Base-by-base conservation (phyloP, 208 protist species). In the Trypanosoma rangeli region DNA sequence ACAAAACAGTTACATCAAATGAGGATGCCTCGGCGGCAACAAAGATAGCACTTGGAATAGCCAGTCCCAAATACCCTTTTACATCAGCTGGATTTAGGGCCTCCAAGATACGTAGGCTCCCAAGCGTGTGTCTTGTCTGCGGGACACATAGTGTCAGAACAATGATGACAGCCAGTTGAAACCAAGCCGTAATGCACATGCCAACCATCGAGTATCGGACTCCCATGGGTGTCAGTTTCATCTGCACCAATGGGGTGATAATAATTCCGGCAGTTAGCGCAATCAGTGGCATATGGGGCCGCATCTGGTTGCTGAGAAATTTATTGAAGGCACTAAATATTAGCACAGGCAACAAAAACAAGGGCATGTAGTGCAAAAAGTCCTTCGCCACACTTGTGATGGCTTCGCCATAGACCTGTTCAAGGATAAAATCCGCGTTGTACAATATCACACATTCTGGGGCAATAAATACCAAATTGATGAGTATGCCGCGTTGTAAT, bases 271-370 rank as follows among this genome's bases (percentile, higher is more conserved):
- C 84, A 28, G 83, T 87, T n/a, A 94, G 75, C 8, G 84, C 86
- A 57, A 94, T 90, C 79, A 89, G 86, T 42, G 86, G 84, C 26
- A 92, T 80, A 33, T 91, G 84, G 24, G 86, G 84, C 70, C 87
- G 82, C 89, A 94, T 87, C 70, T 93, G 86, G 70, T 94, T 94
- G 68, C 81, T 89, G n/a, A 90, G 76, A 72, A 94, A 94, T 71
- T 94, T 94, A 48, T 68, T 85, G 58, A 94, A 86, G 31, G 86
- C 83, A 46, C 86, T 83, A 53, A 93, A 91, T 39, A 94, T 56
- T 65, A 88, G 77, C 53, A 83, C 53, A 13, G 89, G 85, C 16
- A 88, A 24, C 20, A 94, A 60, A 74, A 85, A 89, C 0, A 93
- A 68, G 18, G 84, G 85, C 29, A 83, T 76, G 75, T 77, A 92